Evolutionary conservation across 345 rosid species (phyloP), one percentile per base, ranked within the genome.

Genomic region (Reutealis trisperma): DNA sequence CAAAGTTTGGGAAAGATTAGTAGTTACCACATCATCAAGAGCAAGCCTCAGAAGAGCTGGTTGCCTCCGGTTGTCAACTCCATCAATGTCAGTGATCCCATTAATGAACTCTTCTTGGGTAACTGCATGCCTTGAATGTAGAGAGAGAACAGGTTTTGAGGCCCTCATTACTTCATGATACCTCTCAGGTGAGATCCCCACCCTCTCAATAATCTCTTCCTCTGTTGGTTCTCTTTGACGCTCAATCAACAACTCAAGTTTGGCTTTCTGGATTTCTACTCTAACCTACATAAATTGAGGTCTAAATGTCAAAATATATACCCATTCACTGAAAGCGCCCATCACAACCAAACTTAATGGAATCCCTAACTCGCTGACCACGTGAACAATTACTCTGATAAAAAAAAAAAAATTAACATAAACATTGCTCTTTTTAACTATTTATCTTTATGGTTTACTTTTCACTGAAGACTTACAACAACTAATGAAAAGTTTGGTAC

Each of bases 1-100:
- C 37, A 72, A 73, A 66, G 52, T 52, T n/a, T 15, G 1, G 45
- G n/a, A 34, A 59, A 24, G 63, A 70, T 30, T 62, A 61, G 27
- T 52, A 75, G 51, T 84, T 81, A 96, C 99, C 90, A 96, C 99
- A 67, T 93, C 99, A 68, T 96, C 99, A 63, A 96, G 92, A 7
- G 99, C 99, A 24, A 93, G 98, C 90, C 99, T 89, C 68, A 93
- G 93, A 85, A 92, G 89, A 80, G 98, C 94, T 14, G 90, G 89
- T 70, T 90, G 93, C 87, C 89, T 90, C 60, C 78, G 78, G 64
- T 71, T 86, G 83, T 91, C 93, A 67, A 87, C 85, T 79, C 93
- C 94, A 67, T 91, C 91, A 27, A 81, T 84, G 78, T 92, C 99
- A 22, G 92, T 84, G 76, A 96, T 85, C 22, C 90, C 92, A 1